phyloP scores from a whole-genome alignment of 2,329 filamentous ascomycete genomes.

The Pseudogymnoascus sp. region DNA sequence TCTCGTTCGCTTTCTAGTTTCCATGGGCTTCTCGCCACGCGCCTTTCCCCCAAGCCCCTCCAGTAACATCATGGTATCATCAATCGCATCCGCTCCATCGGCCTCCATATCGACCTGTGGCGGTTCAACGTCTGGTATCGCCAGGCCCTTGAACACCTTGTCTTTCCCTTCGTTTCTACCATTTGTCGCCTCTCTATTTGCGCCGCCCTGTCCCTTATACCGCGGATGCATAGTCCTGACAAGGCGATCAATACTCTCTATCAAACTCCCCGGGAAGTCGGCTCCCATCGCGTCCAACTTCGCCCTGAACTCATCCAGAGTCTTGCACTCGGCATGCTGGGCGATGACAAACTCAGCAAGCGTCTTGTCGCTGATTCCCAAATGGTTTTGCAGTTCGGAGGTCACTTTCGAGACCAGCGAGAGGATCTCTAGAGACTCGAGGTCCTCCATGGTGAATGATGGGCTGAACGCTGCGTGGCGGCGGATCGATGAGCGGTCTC shows the following conservation, averaged over 20 bases:
- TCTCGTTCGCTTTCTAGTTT: conserved; percentile 44
- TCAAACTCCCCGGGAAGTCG: conserved; percentile 75
- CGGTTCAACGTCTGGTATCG: conserved; percentile 70
- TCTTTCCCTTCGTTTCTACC: conserved; percentile 61
- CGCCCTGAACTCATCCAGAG: conserved; percentile 65
- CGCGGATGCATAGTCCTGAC: conserved; percentile 87
- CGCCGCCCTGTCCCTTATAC: conserved; percentile 55
- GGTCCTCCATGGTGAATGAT: conserved; percentile 43
- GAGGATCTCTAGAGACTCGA: conserved; percentile 83
- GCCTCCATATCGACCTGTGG: conserved; percentile 45
- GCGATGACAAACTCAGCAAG: conserved; percentile 95
- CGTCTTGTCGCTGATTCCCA: conserved; percentile 87
- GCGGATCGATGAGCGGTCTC: not conserved
- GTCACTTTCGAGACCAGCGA: conserved; percentile 93
- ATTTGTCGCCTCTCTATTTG: conserved; percentile 32
- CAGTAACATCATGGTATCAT: conserved; percentile 88
- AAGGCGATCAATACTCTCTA: conserved; percentile 86
- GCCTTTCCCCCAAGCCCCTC: conserved; percentile 72
- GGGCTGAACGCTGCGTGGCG: not conserved
- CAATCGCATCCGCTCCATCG: conserved; percentile 57
- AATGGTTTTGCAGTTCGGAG: conserved; percentile 87
- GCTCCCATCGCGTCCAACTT: conserved; percentile 70
- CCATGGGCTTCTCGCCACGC: conserved; percentile 30
- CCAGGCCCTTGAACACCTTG: conserved; percentile 82
- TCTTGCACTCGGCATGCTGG: conserved; percentile 69